Base-by-base conservation (phyloP, 306 rosid species). In the Sphenostylis stenocarpa region DNA sequence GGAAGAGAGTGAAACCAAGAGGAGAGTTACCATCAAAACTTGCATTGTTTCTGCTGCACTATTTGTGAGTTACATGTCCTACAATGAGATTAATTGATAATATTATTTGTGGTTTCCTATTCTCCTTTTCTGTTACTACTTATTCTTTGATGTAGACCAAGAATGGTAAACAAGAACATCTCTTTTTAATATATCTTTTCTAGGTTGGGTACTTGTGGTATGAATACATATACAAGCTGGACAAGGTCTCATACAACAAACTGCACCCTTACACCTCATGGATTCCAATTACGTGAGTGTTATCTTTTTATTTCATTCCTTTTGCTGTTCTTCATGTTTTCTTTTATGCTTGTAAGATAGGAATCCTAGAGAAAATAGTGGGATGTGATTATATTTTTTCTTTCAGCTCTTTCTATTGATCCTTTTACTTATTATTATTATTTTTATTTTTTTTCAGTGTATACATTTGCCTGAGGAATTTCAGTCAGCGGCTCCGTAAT, bases 131-230 rank as follows among this genome's bases (percentile, higher is more conserved):
- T 52, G 20, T 70, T 45, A 43, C 34, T 60, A 73, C 56, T 63
- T 66, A 75, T 66, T 65, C 67, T 44, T 67, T 41, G 23, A 43
- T 67, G 60, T 73, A 39, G 29, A 53, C 45, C 57, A 20, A 60
- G 65, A 66, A 44, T 51, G 17, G 44, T 36, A 39, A 78, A 72
- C n/a, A 23, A 80, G 29, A 33, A 55, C 29, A 23, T 67, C 63
- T 72, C 65, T 36, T 82, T 72, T 70, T 82, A 57, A 24, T 48
- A 24, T 61, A 81, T 64, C 62, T 57, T 76, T 77, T 72, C 61
- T 81, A 95, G 99, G 97, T 85, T 85, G 99, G 99, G 76, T 95
- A 92, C 84, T 16, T 92, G 78, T 95, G 99, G 99, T 95, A 83
- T 41, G 99, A 92, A 82, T 92, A 63, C 82, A 91, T 95, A 69